Evolutionary conservation across 352 stramenopile genomes (phyloP).

Genomic region (Pythium insidiosum): DNA sequence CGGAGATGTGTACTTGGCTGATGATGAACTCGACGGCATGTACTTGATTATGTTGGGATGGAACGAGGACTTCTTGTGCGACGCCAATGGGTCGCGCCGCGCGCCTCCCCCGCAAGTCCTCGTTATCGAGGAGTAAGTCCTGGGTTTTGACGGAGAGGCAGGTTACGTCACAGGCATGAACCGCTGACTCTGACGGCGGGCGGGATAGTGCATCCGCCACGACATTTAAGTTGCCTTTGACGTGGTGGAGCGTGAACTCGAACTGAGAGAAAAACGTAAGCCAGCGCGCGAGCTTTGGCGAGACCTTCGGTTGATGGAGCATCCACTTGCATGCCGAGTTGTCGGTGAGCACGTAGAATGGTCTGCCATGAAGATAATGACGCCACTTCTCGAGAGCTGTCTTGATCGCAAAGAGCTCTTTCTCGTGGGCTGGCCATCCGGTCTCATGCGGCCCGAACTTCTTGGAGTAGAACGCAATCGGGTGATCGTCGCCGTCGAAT

Average conservation of each 20-base stretch:
- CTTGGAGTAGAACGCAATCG: slow-evolving; percentile 20
- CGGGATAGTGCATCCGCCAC: neutral
- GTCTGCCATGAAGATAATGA: slow-evolving; percentile 7
- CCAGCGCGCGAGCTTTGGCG: slow-evolving; percentile 7
- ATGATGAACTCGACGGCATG: too few relatives aligned
- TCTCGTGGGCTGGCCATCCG: slow-evolving; percentile 11
- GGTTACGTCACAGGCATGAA: too few relatives aligned
- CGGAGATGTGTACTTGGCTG: slow-evolving; percentile 9
- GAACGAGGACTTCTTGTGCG: too few relatives aligned
- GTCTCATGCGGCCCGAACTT: slow-evolving; percentile 5
- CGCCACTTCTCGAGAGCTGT: slow-evolving; percentile 13
- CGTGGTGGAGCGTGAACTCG: slow-evolving; percentile 9
- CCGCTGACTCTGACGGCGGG: too few relatives aligned
- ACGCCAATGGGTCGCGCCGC: too few relatives aligned
- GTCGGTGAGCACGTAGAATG: slow-evolving; percentile 13
- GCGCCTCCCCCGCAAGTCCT: too few relatives aligned
- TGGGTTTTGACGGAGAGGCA: too few relatives aligned
- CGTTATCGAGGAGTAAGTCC: too few relatives aligned
- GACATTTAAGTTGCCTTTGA: slow-evolving; percentile 1
- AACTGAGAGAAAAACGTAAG: slow-evolving; percentile 16
- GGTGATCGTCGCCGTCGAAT: slow-evolving; percentile 8
- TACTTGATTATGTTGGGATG: too few relatives aligned
- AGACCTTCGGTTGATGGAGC: slow-evolving; percentile 7
- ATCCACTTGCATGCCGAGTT: slow-evolving; percentile 14
- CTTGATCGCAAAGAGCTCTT: slow-evolving; percentile 17